Evolutionary conservation across 2,329 filamentous ascomycete species (phyloP), one percentile per base, ranked within the genome.

Genomic region (Paraconiothyrium sp.): DNA sequence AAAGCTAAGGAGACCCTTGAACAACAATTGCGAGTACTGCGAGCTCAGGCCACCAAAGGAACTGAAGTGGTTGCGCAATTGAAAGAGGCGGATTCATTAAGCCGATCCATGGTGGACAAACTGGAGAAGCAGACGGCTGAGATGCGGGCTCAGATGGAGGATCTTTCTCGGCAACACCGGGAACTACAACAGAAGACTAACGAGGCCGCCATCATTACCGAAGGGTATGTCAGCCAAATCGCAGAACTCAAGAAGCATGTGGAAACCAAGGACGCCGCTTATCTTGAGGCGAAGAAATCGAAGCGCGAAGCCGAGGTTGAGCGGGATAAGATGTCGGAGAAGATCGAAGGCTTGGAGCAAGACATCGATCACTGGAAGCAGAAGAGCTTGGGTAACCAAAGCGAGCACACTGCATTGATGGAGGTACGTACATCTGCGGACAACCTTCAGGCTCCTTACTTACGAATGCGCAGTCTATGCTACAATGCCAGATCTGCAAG

Each of bases 31-130:
- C 86, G 92, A 68, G 87, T 90, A 3, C 82, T 97, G 60, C 89
- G 93, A 63, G 85, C 89, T 64, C 94, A 98, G 77, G 96, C 94
- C 74, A 85, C 88, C 51, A 97, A 97, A 80, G 96, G 92, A 60
- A 93, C 93, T 0, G 95, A 98, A 76, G 96, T 98, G 62, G 94
- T 99, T 46, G 87, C 93, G 0, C 92, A 97, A 68, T 84, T 98
- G 58, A 99, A 99, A 82, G 94, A 98, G 58, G 87, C 92, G 1
- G 95, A 98, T 76, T 84, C 89, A 6, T 88, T 92, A 57, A 92
- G 90, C 66, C 87, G 92, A 54, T 88, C 89, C 16, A 80, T 97
- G 32, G 84, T 95, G 20, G 87, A 89, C 67, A 97, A 94, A 71
- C 83, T 97, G 63, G 95, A 99, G 80, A 97, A 97, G 81, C 94